Evolutionary conservation across 345 rosid species (phyloP), one percentile per base, ranked within the genome.

Genomic region (Citrus trifoliata): DNA sequence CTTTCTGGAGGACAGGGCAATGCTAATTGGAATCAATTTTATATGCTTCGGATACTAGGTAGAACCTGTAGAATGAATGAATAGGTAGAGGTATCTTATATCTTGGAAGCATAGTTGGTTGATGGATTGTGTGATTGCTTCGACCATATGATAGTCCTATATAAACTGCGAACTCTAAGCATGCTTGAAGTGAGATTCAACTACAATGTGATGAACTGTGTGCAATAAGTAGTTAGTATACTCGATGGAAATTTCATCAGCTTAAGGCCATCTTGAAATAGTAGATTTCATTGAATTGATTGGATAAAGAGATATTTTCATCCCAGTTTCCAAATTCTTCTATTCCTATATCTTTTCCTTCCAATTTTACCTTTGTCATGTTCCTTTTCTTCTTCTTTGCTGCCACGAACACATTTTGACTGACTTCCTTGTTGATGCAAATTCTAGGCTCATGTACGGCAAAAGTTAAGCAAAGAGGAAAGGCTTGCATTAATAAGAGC

Each of bases 391-490:
- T 32, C 24, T 33, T 33, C 37, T 19, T 38, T 40, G 16, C 10
- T 35, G 10, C 27, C 27, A 66, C 24, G 46, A 66, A 35, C 13
- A 59, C 27, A 18, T 40, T 61, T 55, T 55, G 58, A 19, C 58
- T 76, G 63, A 48, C 65, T 40, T 13, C 32, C 53, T 30, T 78
- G 51, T 75, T 59, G 27, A 40, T 70, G 60, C 18, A 24, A n/a
- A 70, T 62, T 58, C 5, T 76, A 96, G 99, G 98, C 92, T 84
- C 99, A 94, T 82, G 87, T 96, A 78, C 85, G 85, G 85, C 89
- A 84, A 70, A 94, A 85, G 83, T 81, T 93, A 60, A 96, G 82
- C 83, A 96, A 94, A 87, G 93, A 91, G 78, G 93, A 96, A 83
- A 85, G 93, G 74, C 85, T 96, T 65, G 97, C 89, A 27, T 71